These are phyloP conservation scores for Ceratobasidium sp. DNA, from an alignment of 1,284 basidiomycete species.

Conservation along the genomic window DNA sequence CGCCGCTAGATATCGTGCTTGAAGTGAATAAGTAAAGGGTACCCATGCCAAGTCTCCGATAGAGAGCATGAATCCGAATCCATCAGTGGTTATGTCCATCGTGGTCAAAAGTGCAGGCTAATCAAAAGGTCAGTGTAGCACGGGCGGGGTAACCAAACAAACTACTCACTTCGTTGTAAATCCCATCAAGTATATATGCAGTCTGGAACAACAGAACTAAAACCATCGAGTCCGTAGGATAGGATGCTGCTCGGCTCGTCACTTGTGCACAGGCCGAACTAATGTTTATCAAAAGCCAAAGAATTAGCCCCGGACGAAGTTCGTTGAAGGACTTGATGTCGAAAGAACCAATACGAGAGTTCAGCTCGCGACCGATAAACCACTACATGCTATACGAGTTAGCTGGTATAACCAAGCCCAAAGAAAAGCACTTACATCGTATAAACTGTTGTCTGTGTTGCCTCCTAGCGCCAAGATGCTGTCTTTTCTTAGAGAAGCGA, in stretches of 20 bases:
- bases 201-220: slow-evolving; percentile 89
- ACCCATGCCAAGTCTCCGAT: slow-evolving; percentile 96
- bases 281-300: slow-evolving; percentile 93
- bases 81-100: slow-evolving; percentile 99
- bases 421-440: slow-evolving; percentile 77
- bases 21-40: slow-evolving; percentile 93
- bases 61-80: slow-evolving; percentile 98
- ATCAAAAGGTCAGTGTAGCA: background rate
- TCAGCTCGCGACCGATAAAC: slow-evolving; percentile 96
- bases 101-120: slow-evolving; percentile 87
- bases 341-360: slow-evolving; percentile 88
- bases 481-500: slow-evolving; percentile 72
- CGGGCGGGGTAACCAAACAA: background rate
- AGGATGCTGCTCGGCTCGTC: slow-evolving; percentile 59
- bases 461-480: slow-evolving; percentile 90
- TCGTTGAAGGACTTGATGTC: slow-evolving; percentile 99
- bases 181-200: slow-evolving; percentile 87
- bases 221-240: slow-evolving; percentile 81
- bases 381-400: slow-evolving; percentile 69
- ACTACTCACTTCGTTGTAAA: slow-evolving; percentile 85
- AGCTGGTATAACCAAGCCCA: background rate
- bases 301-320: slow-evolving; percentile 92
- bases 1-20: slow-evolving; percentile 95
- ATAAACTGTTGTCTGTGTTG: slow-evolving; percentile 89
- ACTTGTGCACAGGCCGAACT: slow-evolving; percentile 93